Conservation (phyloP, 495 filamentous ascomycete genomes). For the Aspergillus leporis region DNA sequence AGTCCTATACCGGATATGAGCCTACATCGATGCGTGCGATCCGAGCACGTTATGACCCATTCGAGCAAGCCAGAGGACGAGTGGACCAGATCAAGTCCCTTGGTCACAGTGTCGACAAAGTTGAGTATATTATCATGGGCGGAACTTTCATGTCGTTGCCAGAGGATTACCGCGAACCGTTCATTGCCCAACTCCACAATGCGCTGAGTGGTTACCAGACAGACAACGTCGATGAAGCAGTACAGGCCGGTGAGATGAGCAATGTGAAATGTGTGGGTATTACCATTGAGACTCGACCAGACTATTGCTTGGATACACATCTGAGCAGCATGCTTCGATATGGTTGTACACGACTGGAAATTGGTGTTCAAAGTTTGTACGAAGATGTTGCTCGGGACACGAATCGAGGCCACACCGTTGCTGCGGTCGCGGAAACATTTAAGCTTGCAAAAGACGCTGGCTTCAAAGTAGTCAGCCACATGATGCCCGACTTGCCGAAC, state of each 20-base stretch:
- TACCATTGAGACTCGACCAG: slow-evolving; percentile 94
- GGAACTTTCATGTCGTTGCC: slow-evolving; percentile 98
- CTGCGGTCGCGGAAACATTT: slow-evolving; percentile 92
- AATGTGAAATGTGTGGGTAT: slow-evolving; percentile 97
- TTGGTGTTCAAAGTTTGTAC: slow-evolving; percentile 95
- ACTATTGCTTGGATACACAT: slow-evolving; percentile 93
- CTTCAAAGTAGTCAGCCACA: slow-evolving; percentile 98
- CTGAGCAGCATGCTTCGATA: slow-evolving; percentile 93
- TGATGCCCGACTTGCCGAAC: slow-evolving; percentile 99
- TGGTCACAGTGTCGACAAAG: slow-evolving; percentile 96
- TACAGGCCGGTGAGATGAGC: slow-evolving; percentile 86
- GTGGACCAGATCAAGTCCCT: slow-evolving; percentile 95
- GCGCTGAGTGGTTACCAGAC: slow-evolving; percentile 92
- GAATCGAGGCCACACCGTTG: slow-evolving; percentile 94
- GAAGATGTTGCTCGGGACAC: slow-evolving; percentile 98
- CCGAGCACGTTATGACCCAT: slow-evolving; percentile 94
- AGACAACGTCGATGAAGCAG: slow-evolving; percentile 90
- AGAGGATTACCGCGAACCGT: slow-evolving; percentile 82
- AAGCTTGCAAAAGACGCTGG: slow-evolving; percentile 93
- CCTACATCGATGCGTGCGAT: slow-evolving; percentile 98
- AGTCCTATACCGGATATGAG: slow-evolving; percentile 97
- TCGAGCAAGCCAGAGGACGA: slow-evolving; percentile 92
- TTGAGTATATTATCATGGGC: slow-evolving; percentile 99
- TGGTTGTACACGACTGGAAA: slow-evolving; percentile 90
- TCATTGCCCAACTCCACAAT: slow-evolving; percentile 95